Evolutionary conservation across 495 filamentous ascomycete genomes (phyloP).

Genomic region (Lophiostoma macrostomum): DNA sequence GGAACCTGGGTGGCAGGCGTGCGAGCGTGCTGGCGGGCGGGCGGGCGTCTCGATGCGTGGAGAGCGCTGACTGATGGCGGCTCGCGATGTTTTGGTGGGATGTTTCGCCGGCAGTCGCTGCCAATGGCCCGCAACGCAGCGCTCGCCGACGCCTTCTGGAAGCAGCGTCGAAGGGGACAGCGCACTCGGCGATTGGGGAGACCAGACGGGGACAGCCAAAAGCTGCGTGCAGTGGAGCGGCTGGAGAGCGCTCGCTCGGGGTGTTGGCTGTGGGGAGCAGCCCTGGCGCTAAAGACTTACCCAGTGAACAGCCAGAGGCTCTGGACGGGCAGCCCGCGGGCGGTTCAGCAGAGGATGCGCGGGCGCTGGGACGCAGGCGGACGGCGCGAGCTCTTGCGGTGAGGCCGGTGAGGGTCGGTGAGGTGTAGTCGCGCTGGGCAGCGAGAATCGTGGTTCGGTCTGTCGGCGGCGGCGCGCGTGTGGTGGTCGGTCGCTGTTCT

Average conservation of each 20-base stretch:
- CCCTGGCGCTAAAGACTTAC: slow-evolving; percentile 35
- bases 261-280: slow-evolving; percentile 6
- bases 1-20: slow-evolving; percentile 22
- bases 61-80: not conserved
- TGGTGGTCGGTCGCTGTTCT: slow-evolving; percentile 4
- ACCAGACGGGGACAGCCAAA: slow-evolving; percentile 4
- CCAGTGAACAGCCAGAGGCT: slow-evolving; percentile 23
- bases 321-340: slow-evolving; percentile 1
- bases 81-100: slow-evolving; percentile 18
- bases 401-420: not conserved
- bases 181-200: slow-evolving; percentile 15
- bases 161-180: slow-evolving; percentile 1
- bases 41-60: slow-evolving; percentile 13
- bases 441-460: not conserved
- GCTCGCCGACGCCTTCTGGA: slow-evolving; percentile 27
- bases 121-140: slow-evolving; percentile 27
- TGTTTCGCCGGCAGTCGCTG: slow-evolving; percentile 14
- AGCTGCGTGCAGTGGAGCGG: slow-evolving; percentile 27
- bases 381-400: slow-evolving; percentile 1
- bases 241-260: slow-evolving; percentile 31
- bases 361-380: not conserved
- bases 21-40: too few relatives aligned
- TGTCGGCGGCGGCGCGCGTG: not conserved
- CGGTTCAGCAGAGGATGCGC: slow-evolving; percentile 1
- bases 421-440: not conserved